A percentile compares a stretch with the other conserved stretches of the same genome.
Evolutionary conservation across 768 basidiomycete species (phyloP).

Genomic region (Podaxis rugospora): DNA sequence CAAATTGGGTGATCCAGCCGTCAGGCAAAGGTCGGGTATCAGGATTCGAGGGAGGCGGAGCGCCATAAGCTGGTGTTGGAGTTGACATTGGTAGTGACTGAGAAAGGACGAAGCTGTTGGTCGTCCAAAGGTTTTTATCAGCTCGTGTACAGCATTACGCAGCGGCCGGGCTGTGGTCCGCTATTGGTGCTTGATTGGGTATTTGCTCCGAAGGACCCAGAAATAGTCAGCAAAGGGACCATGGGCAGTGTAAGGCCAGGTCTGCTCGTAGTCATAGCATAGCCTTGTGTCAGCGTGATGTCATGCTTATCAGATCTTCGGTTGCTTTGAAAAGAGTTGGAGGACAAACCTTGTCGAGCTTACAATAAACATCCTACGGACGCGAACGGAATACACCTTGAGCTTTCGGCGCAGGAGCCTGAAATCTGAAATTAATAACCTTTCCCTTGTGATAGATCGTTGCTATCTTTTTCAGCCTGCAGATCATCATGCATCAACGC

Average conservation of each 20-base stretch:
- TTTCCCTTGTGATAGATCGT: too few species aligned
- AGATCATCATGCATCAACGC: too few species aligned
- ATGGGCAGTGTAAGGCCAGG: neutral
- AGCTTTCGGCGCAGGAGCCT: too few species aligned
- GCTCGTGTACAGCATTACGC: neutral
- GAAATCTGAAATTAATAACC: too few species aligned
- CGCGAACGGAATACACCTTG: too few species aligned
- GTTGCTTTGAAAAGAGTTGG: neutral
- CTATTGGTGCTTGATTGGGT: neutral
- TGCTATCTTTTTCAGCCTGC: too few species aligned
- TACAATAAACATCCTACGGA: too few species aligned
- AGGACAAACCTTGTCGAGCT: too few species aligned
- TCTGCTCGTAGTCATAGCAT: neutral
- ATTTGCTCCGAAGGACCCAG: neutral
- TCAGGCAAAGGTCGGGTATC: slow-evolving; percentile 58
- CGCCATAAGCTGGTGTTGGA: slow-evolving; percentile 34
- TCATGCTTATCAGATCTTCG: neutral
- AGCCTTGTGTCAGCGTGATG: neutral
- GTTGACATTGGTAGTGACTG: slow-evolving; percentile 10
- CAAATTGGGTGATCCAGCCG: slow-evolving; percentile 69
- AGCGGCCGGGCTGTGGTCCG: neutral
- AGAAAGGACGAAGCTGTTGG: slow-evolving; percentile 2
- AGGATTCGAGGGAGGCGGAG: slow-evolving; percentile 43
- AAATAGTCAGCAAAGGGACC: neutral
- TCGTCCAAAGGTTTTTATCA: neutral